Base-by-base conservation (phyloP, 2,329 filamentous ascomycete species). In the Calonectria honghensis region DNA sequence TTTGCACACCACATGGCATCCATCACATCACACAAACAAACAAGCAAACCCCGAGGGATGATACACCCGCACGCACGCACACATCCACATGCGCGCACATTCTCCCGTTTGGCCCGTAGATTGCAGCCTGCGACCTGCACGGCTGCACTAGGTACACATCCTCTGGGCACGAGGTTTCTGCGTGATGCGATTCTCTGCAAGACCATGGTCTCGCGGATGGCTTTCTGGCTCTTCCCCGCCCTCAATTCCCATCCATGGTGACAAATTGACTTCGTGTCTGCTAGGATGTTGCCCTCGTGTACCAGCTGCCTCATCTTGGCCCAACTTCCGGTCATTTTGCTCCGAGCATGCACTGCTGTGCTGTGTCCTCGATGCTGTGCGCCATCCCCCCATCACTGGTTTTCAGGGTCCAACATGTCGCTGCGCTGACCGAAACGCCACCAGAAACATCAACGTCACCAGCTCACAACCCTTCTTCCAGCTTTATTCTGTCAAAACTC, bases 141-240 rank as follows among this genome's bases (percentile, higher is more conserved):
- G 10, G 31, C 31, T 51, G 63, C 63, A 37, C 54, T 31, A 45
- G 48, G 35, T 48, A 27, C 64, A 52, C 64, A 35, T 65, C 14
- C 64, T 29, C 29, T 31, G 18, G 35, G 13, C 20, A 29, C 27
- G 27, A 41, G 41, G 31, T 31, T 32, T 61, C 45, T 18, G 45
- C 54, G 18, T 24, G 63, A 82, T 82, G 80, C 79, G 59, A 81
- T 78, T 82, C 77, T 79, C 66, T 75, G 78, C 78, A 79, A 81
- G 70, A 70, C 76, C 78, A 81, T 80, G 75, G 54, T 75, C 69
- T 54, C 51, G 64, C 68, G 65, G 52, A 78, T 80, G 78, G 73
- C 65, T 68, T 76, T 70, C 64, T 69, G 76, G 71, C 59, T 74
- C 72, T 76, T 54, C 75, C 67, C 70, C 68, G 54, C 73, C 72